A percentile compares a stretch with the other conserved stretches of the same genome.
These are phyloP conservation scores for Phellopilus nigrolimitatus DNA, from an alignment of 1,284 basidiomycete genomes.

Conservation along the genomic window DNA sequence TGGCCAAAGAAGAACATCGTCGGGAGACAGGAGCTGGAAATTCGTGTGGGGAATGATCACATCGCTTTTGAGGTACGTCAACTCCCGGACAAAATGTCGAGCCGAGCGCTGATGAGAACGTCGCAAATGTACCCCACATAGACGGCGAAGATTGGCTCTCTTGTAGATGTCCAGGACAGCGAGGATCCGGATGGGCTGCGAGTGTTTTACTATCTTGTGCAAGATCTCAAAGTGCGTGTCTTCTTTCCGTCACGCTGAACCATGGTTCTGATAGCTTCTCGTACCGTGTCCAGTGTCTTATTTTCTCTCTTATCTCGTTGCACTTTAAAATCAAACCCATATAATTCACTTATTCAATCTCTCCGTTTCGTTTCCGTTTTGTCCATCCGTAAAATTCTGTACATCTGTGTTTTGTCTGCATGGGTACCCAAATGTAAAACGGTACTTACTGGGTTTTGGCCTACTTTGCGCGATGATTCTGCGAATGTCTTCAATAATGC, in stretches of 20 bases:
- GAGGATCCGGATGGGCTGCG: constrained; percentile 96
- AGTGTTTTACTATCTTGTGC: constrained; percentile 99
- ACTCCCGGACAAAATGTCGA: neutral
- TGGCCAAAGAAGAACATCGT: constrained; percentile 99
- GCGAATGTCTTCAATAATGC: neutral
- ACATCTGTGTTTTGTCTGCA: constrained; percentile 1
- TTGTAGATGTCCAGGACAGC: constrained; percentile 95
- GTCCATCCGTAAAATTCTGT: neutral
- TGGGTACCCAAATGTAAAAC: neutral
- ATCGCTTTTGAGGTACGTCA: constrained; percentile 90
- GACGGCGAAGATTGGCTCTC: constrained; percentile 97
- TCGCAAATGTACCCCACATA: constrained; percentile 35
- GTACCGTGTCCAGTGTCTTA: constrained; percentile 68
- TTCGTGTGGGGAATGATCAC: constrained; percentile 91
- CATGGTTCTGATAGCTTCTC: neutral
- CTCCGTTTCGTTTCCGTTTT: neutral
- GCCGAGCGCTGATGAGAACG: too few relatives aligned
- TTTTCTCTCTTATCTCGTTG: constrained; percentile 94
- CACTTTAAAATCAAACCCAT: constrained; percentile 99
- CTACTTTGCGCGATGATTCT: neutral
- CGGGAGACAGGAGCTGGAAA: constrained; percentile 96
- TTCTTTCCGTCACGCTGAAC: constrained; percentile 12
- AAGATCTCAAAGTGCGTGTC: constrained; percentile 83
- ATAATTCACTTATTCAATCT: constrained; percentile 32
- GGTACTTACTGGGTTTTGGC: neutral